These are phyloP conservation scores for Candida awuae DNA, from an alignment of 805 yeast genomes.

Conservation along the genomic window DNA sequence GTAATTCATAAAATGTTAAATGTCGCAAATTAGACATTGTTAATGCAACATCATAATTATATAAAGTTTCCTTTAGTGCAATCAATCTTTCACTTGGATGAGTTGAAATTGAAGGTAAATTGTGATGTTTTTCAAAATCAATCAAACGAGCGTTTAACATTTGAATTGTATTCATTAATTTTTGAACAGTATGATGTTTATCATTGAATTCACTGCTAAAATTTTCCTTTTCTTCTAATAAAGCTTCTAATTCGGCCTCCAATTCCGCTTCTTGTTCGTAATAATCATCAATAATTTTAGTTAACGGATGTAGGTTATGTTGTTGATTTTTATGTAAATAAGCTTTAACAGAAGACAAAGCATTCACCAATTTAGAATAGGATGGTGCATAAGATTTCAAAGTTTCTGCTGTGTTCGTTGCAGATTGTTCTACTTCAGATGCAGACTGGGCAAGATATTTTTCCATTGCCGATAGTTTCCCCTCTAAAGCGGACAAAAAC, in stretches of 20 bases:
- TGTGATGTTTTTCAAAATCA: conserved; percentile 30
- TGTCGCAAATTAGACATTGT: conserved; percentile 37
- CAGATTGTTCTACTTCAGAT: conserved; percentile 4
- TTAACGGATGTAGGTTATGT: conserved; percentile 22
- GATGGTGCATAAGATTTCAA: conserved; percentile 12
- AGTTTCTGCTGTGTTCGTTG: conserved; percentile 1
- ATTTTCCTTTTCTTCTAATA: conserved; percentile 6
- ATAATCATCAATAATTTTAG: conserved; percentile 25
- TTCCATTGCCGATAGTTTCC: conserved; percentile 23
- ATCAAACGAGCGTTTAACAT: conserved; percentile 34
- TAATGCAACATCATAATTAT: conserved; percentile 41
- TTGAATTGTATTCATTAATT: conserved; percentile 30
- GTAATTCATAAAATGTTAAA: conserved; percentile 78
- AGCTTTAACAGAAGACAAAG: conserved; percentile 19
- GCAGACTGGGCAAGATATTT: conserved; percentile 20
- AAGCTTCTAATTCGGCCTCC: no score
- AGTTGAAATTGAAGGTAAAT: conserved; percentile 20
- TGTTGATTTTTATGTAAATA: conserved; percentile 20
- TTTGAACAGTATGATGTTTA: conserved; percentile 14
- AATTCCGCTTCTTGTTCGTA: conserved; percentile 19
- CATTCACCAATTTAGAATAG: conserved; percentile 20
- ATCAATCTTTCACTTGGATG: conserved; percentile 24
- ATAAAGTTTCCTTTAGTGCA: conserved; percentile 30
- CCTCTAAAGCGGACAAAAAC: conserved; percentile 24
- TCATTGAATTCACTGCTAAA: not conserved